Conservation (phyloP, 768 basidiomycete genomes). For the Amylocystis lapponica region DNA sequence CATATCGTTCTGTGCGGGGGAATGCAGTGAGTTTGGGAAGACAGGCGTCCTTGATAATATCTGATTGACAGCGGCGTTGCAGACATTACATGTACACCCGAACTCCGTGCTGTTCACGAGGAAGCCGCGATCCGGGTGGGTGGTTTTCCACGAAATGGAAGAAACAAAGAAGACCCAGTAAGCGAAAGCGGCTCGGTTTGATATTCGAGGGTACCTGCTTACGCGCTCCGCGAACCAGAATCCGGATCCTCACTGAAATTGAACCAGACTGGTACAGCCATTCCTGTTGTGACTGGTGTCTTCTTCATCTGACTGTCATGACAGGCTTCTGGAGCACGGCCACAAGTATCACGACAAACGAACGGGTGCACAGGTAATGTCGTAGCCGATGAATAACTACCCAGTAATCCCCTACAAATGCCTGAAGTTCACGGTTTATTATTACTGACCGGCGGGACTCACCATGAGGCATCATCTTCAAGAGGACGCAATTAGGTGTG, state of each 20-base stretch:
- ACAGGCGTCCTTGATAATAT: not conserved
- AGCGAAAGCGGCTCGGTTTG: no score
- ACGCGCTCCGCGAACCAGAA: no score
- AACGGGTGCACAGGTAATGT: constrained; percentile 11
- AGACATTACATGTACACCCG: constrained; percentile 89
- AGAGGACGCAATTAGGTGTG: no score
- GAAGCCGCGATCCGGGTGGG: constrained; percentile 88
- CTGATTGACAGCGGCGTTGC: not conserved
- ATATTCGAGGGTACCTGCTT: no score
- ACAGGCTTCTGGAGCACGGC: constrained; percentile 45
- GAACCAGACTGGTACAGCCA: constrained; percentile 92
- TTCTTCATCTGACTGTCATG: not conserved
- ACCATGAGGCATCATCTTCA: no score
- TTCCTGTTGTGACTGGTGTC: not conserved
- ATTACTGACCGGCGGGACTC: no score
- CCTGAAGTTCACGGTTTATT: no score
- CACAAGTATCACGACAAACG: constrained; percentile 39
- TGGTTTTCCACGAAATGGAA: constrained; percentile 92
- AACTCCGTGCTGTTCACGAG: constrained; percentile 92
- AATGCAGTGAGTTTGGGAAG: constrained; percentile 52
- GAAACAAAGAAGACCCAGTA: constrained; percentile 94
- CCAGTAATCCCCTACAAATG: no score
- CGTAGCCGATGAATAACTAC: no score
- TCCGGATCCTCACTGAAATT: constrained; percentile 88
- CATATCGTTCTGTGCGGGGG: constrained; percentile 84